Conservation (phyloP, 805 yeast genomes). For the Saccharomycopsis selenospora region DNA sequence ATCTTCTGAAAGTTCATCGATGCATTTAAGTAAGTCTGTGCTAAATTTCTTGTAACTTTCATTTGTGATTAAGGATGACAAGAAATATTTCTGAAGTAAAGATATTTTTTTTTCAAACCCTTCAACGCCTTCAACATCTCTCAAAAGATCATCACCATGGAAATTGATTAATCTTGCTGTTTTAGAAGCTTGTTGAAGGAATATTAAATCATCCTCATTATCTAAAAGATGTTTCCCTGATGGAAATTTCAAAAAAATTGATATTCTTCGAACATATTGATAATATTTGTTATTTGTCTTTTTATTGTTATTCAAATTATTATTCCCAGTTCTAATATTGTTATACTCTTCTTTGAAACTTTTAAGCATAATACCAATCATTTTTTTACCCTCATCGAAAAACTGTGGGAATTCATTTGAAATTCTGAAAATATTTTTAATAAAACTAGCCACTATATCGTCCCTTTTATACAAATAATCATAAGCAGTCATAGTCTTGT, state of each 20-base stretch:
- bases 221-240: slow-evolving; percentile 5
- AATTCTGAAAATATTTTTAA: neutral
- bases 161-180: neutral
- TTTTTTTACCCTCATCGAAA: neutral
- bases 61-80: neutral
- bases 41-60: neutral
- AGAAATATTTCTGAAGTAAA: neutral
- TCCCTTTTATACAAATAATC: neutral
- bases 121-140: neutral
- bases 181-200: slow-evolving; percentile 1
- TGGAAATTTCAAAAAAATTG: slow-evolving; percentile 7
- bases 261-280: slow-evolving; percentile 5
- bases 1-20: neutral
- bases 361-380: slow-evolving; percentile 4
- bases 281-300: slow-evolving; percentile 2
- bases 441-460: neutral
- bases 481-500: neutral
- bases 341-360: slow-evolving; percentile 11
- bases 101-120: neutral
- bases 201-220: slow-evolving; percentile 6
- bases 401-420: neutral
- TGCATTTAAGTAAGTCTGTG: neutral
- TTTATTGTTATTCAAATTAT: neutral
- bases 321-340: neutral
- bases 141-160: neutral